Evolutionary conservation across 78 protist genomes (phyloP).

Genomic region (Acrasis kona): DNA sequence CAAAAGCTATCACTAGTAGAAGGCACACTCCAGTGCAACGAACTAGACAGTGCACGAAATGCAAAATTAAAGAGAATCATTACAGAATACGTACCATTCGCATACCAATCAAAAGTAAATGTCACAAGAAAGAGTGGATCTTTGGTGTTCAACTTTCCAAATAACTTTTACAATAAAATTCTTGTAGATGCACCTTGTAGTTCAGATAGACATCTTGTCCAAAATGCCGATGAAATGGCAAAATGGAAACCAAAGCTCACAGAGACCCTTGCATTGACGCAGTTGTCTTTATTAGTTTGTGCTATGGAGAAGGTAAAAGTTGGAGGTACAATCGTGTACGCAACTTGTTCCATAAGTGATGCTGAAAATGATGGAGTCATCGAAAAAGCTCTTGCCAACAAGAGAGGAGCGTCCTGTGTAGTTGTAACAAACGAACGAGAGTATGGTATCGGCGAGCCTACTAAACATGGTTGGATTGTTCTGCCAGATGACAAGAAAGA

Average conservation of each 20-base stretch:
- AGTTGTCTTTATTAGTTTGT: neutral
- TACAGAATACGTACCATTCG: neutral
- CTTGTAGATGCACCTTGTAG: constrained; percentile 19
- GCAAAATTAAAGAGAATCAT: neutral
- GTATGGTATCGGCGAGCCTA: neutral
- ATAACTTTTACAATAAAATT: too few relatives aligned
- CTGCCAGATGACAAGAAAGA: too few relatives aligned
- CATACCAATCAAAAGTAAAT: neutral
- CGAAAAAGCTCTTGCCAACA: neutral
- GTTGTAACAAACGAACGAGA: neutral
- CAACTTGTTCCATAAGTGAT: neutral
- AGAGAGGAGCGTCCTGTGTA: neutral
- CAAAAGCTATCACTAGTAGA: neutral
- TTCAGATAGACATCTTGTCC: constrained; percentile 11
- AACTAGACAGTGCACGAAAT: neutral
- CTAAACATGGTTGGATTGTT: neutral
- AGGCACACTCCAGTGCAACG: neutral
- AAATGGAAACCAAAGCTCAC: neutral
- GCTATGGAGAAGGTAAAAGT: neutral
- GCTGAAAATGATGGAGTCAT: neutral
- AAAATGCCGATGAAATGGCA: neutral
- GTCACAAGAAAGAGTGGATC: neutral
- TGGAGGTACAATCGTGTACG: neutral
- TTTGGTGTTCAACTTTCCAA: neutral
- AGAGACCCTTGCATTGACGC: neutral